Evolutionary conservation across 768 basidiomycete genomes (phyloP).

Genomic region (Naganishia antarctica): DNA sequence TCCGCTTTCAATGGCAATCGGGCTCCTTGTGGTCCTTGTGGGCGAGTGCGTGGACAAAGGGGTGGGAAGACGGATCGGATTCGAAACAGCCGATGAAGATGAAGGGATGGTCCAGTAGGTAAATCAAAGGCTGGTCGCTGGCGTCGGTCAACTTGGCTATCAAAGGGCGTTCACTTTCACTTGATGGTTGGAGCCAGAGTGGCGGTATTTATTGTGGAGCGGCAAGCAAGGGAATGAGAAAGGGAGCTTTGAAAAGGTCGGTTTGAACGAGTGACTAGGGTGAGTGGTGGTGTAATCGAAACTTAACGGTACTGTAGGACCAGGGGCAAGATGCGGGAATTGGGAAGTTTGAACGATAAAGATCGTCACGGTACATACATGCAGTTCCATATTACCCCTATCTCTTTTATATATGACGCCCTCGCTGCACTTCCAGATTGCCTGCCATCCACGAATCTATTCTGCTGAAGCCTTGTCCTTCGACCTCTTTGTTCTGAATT

Average conservation of each 20-base stretch:
- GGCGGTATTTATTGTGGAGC: too few relatives aligned
- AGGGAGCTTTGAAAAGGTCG: slow-evolving; percentile 10
- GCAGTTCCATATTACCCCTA: too few relatives aligned
- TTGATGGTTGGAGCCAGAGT: too few relatives aligned
- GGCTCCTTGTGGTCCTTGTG: too few relatives aligned
- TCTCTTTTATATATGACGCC: too few relatives aligned
- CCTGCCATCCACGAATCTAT: too few relatives aligned
- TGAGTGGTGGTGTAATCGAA: slow-evolving; percentile 8
- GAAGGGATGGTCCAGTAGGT: neutral
- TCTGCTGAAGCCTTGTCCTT: too few relatives aligned
- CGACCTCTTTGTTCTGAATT: too few relatives aligned
- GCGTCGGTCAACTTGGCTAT: too few relatives aligned
- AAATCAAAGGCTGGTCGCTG: too few relatives aligned
- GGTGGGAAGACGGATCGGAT: neutral
- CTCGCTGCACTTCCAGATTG: too few relatives aligned
- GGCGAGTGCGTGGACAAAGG: neutral
- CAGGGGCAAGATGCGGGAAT: neutral
- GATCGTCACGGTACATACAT: neutral
- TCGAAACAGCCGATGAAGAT: neutral
- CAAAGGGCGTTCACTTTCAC: too few relatives aligned
- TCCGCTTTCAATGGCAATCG: neutral
- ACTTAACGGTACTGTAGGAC: neutral
- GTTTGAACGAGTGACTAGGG: slow-evolving; percentile 20
- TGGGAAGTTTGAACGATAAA: neutral
- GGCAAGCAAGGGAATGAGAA: neutral